Conservation (phyloP, 257 asterid species). For the Jaltomata sinuosa region DNA sequence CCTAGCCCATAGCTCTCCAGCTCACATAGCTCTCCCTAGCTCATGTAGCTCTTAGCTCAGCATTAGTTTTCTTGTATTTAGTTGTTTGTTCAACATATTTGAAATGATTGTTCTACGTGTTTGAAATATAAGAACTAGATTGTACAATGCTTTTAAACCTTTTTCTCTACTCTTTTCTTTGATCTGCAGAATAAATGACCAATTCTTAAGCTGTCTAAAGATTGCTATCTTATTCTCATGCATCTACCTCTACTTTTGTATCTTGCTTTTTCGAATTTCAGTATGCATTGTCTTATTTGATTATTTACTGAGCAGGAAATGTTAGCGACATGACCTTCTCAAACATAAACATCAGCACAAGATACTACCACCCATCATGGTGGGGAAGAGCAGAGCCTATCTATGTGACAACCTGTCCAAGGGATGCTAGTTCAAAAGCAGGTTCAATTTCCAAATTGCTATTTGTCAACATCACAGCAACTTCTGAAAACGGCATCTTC, state of each 20-base stretch:
- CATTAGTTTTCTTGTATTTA: not conserved
- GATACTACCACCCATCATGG: slow-evolving; percentile 86
- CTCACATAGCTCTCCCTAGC: not conserved
- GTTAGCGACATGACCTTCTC: slow-evolving; percentile 79
- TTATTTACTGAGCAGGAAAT: slow-evolving; percentile 41
- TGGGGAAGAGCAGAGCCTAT: slow-evolving; percentile 99
- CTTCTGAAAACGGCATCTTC: slow-evolving; percentile 79
- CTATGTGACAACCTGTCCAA: slow-evolving; percentile 68
- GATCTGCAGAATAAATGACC: not conserved
- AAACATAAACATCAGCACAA: slow-evolving; percentile 70
- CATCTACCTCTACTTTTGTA: not conserved
- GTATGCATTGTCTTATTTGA: not conserved
- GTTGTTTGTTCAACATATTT: not conserved
- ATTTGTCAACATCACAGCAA: slow-evolving; percentile 71
- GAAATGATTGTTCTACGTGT: not conserved
- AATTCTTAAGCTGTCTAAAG: not conserved
- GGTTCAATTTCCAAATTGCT: slow-evolving; percentile 64
- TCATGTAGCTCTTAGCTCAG: not conserved
- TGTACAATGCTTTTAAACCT: not conserved
- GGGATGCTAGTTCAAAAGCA: slow-evolving; percentile 44
- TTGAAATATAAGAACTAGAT: not conserved
- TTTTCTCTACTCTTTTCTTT: not conserved
- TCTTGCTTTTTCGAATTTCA: not conserved
- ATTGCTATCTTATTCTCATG: not conserved
- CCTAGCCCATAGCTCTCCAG: not conserved